phyloP scores from a whole-genome alignment of 2,329 filamentous ascomycete genomes.

The Emericellopsis cladophorae region DNA sequence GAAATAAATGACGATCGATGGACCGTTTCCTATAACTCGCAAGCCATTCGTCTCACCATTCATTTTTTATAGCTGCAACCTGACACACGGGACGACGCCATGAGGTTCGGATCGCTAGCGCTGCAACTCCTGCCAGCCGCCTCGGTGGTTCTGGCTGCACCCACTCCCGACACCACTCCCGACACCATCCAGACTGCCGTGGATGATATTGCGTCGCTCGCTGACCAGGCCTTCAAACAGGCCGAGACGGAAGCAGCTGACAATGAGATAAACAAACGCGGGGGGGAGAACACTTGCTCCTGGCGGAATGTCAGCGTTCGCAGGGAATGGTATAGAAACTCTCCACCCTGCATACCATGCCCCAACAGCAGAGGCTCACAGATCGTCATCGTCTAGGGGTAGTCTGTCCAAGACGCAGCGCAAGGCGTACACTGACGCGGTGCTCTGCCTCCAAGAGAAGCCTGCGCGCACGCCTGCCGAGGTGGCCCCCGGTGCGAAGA shows the following conservation, averaged over 20 bases:
- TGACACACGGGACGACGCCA: slow-evolving; percentile 4
- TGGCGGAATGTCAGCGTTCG: slow-evolving; percentile 16
- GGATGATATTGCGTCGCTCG: slow-evolving; percentile 5
- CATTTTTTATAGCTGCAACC: slow-evolving; percentile 4
- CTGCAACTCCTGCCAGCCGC: background rate
- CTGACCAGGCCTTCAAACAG: slow-evolving; percentile 9
- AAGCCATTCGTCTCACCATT: too few relatives aligned
- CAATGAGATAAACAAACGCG: slow-evolving; percentile 7
- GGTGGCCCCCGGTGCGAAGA: slow-evolving; percentile 26
- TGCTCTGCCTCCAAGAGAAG: slow-evolving; percentile 27
- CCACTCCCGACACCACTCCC: background rate
- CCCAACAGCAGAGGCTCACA: background rate
- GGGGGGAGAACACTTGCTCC: slow-evolving; percentile 9
- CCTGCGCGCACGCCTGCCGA: slow-evolving; percentile 19
- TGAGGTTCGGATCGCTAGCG: background rate
- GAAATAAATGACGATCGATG: too few relatives aligned
- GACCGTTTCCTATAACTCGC: too few relatives aligned
- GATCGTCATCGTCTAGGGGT: slow-evolving; percentile 6
- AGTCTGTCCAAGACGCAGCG: slow-evolving; percentile 11
- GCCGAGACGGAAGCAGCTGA: slow-evolving; percentile 8
- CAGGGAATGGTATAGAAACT: slow-evolving; percentile 14
- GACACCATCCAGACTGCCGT: slow-evolving; percentile 1
- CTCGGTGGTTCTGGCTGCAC: background rate
- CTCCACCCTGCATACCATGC: background rate
- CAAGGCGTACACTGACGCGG: slow-evolving; percentile 27